These are phyloP conservation scores for Saitoella complicata DNA, from an alignment of 805 yeast species.

Conservation along the genomic window DNA sequence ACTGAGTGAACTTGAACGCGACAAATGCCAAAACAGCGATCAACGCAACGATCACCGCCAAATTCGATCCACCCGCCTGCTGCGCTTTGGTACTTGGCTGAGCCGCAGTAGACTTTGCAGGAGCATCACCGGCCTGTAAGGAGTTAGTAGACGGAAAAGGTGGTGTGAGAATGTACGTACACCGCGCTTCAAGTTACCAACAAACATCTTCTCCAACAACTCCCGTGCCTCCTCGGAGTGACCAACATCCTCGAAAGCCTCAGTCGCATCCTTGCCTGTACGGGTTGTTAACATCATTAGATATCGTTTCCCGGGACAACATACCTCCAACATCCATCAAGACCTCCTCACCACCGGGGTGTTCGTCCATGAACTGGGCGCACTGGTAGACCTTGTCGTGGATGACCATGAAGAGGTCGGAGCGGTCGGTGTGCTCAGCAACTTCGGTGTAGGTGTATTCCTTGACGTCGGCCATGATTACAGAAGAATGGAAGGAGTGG, in stretches of 20 bases:
- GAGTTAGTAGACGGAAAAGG: too few species aligned
- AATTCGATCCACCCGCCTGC: too few species aligned
- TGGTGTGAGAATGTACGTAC: slow-evolving; percentile 11
- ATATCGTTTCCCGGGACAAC: background rate
- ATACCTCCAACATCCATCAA: slow-evolving; percentile 59
- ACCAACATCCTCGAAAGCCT: slow-evolving; percentile 69
- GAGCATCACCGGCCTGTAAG: too few species aligned
- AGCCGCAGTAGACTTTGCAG: too few species aligned
- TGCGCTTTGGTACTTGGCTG: too few species aligned
- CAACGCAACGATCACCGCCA: too few species aligned
- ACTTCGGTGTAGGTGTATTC: slow-evolving; percentile 23
- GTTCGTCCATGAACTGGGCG: slow-evolving; percentile 37
- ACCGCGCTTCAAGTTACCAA: slow-evolving; percentile 61
- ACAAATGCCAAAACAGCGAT: too few species aligned
- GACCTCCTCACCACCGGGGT: slow-evolving; percentile 80
- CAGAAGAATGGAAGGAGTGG: too few species aligned
- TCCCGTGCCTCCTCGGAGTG: slow-evolving; percentile 94
- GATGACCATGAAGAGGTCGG: slow-evolving; percentile 58
- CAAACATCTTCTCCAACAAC: slow-evolving; percentile 44
- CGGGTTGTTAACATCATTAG: too few species aligned
- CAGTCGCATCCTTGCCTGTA: slow-evolving; percentile 43
- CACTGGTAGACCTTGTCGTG: slow-evolving; percentile 54
- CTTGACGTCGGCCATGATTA: too few species aligned
- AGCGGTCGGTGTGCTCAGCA: slow-evolving; percentile 24
- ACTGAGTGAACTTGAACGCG: too few species aligned